Evolutionary conservation across 768 basidiomycete genomes (phyloP).

Genomic region (Leccinum fibrillosum): DNA sequence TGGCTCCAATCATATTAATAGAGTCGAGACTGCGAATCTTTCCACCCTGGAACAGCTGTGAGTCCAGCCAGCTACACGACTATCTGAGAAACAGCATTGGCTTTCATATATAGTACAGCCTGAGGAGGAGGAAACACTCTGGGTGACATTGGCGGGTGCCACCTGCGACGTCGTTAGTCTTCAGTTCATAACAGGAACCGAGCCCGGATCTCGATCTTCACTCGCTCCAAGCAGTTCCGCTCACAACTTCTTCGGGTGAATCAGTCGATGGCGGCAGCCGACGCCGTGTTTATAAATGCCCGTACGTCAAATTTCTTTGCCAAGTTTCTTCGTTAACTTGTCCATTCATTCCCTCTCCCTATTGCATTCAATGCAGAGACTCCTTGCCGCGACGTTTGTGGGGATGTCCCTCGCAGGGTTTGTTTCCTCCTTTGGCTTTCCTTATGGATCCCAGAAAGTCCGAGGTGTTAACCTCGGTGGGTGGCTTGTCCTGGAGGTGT

Average conservation of each 20-base stretch:
- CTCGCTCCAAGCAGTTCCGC: not conserved
- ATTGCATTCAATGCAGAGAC: slow-evolving; percentile 27
- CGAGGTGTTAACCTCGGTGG: slow-evolving; percentile 83
- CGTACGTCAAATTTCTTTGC: not conserved
- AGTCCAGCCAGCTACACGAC: not conserved
- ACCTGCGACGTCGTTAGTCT: too few species aligned
- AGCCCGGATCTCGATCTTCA: not conserved
- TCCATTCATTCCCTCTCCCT: slow-evolving; percentile 47
- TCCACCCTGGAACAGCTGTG: not conserved
- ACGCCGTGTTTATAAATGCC: slow-evolving; percentile 18
- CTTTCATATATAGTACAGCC: not conserved
- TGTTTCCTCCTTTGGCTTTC: slow-evolving; percentile 49
- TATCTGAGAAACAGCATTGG: not conserved
- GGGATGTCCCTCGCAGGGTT: slow-evolving; percentile 26
- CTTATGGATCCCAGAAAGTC: slow-evolving; percentile 71
- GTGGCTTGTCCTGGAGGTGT: slow-evolving; percentile 54
- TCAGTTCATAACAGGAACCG: not conserved
- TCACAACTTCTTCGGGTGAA: not conserved
- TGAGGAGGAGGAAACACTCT: not conserved
- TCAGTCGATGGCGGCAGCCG: not conserved
- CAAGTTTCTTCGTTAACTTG: not conserved
- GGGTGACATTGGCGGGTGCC: too few species aligned
- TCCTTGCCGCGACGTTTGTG: slow-evolving; percentile 21
- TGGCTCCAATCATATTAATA: not conserved
- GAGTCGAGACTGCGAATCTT: slow-evolving; percentile 1